Percentiles rank a stretch among this genome's conserved stretches.
phyloP scores from a whole-genome alignment of 208 protist genomes.

The Acanthamoeba sp. region DNA sequence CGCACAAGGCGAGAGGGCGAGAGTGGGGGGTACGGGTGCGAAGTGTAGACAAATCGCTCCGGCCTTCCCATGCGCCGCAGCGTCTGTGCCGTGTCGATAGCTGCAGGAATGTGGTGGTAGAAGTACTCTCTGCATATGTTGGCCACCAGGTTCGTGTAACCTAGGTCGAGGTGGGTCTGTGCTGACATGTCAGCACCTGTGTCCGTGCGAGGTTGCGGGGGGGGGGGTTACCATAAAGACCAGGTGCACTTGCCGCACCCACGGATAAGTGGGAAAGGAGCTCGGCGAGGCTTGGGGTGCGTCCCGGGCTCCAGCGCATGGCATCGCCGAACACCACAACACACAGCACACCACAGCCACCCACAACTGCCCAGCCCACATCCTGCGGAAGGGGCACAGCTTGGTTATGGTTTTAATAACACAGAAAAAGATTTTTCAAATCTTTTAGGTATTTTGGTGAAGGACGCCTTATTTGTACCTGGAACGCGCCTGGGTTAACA shows the following conservation, averaged over 20 bases:
- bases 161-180: constrained; percentile 25
- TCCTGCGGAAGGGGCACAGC: too few relatives aligned
- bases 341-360: too few relatives aligned
- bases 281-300: not conserved
- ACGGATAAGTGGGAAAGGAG: not conserved
- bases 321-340: not conserved
- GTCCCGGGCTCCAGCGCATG: not conserved
- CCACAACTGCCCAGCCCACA: too few relatives aligned
- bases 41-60: constrained; percentile 20
- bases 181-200: not conserved
- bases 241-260: not conserved
- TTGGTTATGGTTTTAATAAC: too few relatives aligned
- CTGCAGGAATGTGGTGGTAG: constrained; percentile 2
- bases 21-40: not conserved
- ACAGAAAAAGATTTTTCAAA: too few relatives aligned
- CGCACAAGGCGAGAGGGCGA: too few relatives aligned
- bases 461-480: too few relatives aligned
- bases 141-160: constrained; percentile 26
- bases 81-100: not conserved
- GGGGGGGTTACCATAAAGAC: not conserved
- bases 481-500: too few relatives aligned
- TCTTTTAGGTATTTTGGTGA: too few relatives aligned
- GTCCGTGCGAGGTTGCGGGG: not conserved
- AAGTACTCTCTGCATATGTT: constrained; percentile 22
- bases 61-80: not conserved